phyloP scores from a whole-genome alignment of 1,284 basidiomycete species.

The Puccinia brachypodii region DNA sequence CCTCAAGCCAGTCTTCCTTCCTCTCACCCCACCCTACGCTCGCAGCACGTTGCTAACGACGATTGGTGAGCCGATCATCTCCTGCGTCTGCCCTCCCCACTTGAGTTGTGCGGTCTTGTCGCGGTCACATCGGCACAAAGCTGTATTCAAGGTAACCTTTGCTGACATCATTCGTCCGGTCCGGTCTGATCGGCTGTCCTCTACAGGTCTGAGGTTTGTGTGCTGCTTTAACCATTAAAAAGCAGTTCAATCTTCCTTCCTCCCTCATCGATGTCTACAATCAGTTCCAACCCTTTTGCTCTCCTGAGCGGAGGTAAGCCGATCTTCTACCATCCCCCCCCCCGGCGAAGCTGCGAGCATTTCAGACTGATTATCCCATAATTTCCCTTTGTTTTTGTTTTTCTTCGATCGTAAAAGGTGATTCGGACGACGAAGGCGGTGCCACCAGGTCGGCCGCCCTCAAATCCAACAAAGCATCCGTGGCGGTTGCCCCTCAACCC shows the following conservation, averaged over 20 bases:
- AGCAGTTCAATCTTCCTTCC: conserved; percentile 38
- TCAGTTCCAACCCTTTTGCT: conserved; percentile 47
- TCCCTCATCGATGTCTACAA: conserved; percentile 33
- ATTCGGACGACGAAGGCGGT: conserved; percentile 45
- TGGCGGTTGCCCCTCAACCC: conserved; percentile 17
- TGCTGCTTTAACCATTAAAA: conserved; percentile 49
- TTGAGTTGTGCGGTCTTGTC: no score
- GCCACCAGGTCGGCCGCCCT: neutral
- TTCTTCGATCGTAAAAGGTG: conserved; percentile 1
- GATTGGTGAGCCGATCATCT: conserved; percentile 3
- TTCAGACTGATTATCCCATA: neutral
- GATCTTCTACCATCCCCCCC: neutral
- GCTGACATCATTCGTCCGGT: neutral
- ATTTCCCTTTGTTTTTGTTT: neutral
- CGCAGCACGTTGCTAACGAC: neutral
- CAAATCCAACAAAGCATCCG: conserved; percentile 30
- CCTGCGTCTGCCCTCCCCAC: neutral
- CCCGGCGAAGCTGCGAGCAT: neutral
- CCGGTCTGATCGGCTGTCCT: neutral
- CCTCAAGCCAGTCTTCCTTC: neutral
- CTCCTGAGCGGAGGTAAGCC: conserved; percentile 44
- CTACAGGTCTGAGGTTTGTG: conserved; percentile 41
- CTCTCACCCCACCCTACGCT: neutral
- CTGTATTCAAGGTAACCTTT: neutral
- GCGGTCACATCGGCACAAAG: neutral